Evolutionary conservation across 495 filamentous ascomycete species (phyloP).

Genomic region (Aspergillus panamensis): DNA sequence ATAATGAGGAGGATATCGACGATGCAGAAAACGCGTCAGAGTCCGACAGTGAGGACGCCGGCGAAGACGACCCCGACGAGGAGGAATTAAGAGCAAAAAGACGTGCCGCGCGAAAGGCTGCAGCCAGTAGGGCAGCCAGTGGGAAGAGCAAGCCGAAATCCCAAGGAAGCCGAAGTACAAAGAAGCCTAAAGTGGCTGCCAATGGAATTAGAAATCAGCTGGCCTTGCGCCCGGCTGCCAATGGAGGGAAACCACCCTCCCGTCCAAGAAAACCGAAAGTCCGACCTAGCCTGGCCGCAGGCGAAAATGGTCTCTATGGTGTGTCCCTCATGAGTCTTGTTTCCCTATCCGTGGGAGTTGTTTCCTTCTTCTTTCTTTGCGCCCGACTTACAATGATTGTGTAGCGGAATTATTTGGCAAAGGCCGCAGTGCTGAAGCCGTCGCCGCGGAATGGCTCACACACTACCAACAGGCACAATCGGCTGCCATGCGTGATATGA

Average conservation of each 20-base stretch:
- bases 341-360: background rate
- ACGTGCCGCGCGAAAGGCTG: constrained; percentile 41
- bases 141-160: constrained; percentile 31
- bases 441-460: constrained; percentile 76
- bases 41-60: constrained; percentile 46
- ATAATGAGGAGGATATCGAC: constrained; percentile 37
- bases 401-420: constrained; percentile 79
- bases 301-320: constrained; percentile 76
- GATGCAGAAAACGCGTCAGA: constrained; percentile 54
- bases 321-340: constrained; percentile 9
- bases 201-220: constrained; percentile 55
- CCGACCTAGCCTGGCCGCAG: constrained; percentile 59
- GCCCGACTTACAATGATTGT: constrained; percentile 17
- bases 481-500: constrained; percentile 70
- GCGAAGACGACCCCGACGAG: constrained; percentile 58
- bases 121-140: constrained; percentile 61
- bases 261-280: constrained; percentile 54
- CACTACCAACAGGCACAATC: constrained; percentile 66
- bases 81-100: constrained; percentile 61
- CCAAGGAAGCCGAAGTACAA: constrained; percentile 30
- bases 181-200: constrained; percentile 53
- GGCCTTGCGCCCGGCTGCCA: constrained; percentile 47
- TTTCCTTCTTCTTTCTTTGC: background rate
- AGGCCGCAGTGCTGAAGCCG: constrained; percentile 62
- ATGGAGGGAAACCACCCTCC: constrained; percentile 38